phyloP scores from a whole-genome alignment of 2,329 filamentous ascomycete species.

The Aspergillus spinulosporus region DNA sequence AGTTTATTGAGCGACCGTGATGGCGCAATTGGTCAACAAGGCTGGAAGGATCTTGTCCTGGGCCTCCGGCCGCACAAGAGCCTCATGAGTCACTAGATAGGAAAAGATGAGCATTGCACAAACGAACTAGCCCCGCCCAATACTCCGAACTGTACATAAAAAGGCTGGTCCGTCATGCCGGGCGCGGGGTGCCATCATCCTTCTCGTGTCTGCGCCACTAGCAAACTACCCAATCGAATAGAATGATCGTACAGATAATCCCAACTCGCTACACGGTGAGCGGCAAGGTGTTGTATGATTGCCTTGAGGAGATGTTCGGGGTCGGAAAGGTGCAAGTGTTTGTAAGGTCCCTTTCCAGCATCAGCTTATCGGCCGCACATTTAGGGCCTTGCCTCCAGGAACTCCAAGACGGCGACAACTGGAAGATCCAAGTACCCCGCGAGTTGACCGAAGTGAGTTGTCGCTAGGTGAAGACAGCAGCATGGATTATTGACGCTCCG shows the following conservation, averaged over 20 bases:
- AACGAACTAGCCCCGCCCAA: neutral
- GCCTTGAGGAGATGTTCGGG: conserved; percentile 1
- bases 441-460: neutral
- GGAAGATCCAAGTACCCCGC: neutral
- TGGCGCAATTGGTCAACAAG: neutral
- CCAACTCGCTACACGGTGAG: neutral
- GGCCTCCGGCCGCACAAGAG: neutral
- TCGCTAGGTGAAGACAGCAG: neutral
- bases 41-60: neutral
- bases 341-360: neutral
- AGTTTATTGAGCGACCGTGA: neutral
- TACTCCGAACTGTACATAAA: neutral
- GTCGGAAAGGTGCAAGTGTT: neutral
- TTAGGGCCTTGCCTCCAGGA: neutral
- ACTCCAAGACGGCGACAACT: neutral
- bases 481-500: neutral
- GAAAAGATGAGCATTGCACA: neutral
- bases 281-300: neutral
- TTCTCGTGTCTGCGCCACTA: neutral
- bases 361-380: neutral
- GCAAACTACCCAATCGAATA: neutral
- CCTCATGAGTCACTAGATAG: neutral
- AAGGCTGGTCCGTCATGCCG: neutral
- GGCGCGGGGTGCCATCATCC: neutral
- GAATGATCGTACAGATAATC: neutral